Evolutionary conservation across 2,329 filamentous ascomycete species (phyloP).

Genomic region (Aureobasidium sp.): DNA sequence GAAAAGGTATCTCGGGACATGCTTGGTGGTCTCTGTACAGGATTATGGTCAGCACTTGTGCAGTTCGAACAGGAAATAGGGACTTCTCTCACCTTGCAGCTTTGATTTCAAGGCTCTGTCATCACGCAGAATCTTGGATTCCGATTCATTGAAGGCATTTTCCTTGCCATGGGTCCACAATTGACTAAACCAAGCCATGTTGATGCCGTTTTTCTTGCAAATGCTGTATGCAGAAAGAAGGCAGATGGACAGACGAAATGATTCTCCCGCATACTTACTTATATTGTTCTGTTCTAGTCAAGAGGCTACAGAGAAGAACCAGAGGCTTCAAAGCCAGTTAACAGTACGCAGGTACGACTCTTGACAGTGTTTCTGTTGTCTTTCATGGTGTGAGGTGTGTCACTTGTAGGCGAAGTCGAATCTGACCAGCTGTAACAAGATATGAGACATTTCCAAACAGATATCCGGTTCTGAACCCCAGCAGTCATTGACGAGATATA

Average conservation of each 20-base stretch:
- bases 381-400: too few relatives aligned
- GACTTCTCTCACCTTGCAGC: background rate
- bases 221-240: background rate
- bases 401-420: too few relatives aligned
- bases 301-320: too few relatives aligned
- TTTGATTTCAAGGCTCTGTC: background rate
- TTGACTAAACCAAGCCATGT: background rate
- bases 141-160: background rate
- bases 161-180: background rate
- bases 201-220: background rate
- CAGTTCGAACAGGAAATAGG: background rate
- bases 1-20: background rate
- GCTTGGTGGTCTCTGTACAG: background rate
- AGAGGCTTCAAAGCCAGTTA: too few relatives aligned
- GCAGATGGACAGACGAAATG: background rate
- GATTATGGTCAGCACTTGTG: background rate
- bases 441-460: too few relatives aligned
- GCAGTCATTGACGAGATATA: too few relatives aligned
- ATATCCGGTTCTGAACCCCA: too few relatives aligned
- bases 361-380: too few relatives aligned
- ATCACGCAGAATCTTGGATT: background rate
- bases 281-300: too few relatives aligned
- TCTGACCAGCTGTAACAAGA: too few relatives aligned
- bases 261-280: too few relatives aligned
- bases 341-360: too few relatives aligned